Conservation (phyloP, 768 basidiomycete species). For the Boletellus ananas region DNA sequence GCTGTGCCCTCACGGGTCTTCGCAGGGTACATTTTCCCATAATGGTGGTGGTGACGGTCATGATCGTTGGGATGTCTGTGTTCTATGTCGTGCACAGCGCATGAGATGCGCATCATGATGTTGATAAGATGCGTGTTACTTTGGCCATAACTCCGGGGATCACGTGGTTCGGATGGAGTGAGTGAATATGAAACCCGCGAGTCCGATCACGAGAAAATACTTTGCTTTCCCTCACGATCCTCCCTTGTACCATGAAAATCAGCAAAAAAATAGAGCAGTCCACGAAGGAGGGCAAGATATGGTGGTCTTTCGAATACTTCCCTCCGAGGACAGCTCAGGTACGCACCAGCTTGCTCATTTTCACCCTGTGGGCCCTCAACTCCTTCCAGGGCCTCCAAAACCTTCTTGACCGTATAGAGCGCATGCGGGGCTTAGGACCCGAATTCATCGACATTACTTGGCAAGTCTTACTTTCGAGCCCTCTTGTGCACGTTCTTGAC, state of each 20-base stretch:
- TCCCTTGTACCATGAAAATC: slow-evolving; percentile 70
- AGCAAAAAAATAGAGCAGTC: slow-evolving; percentile 90
- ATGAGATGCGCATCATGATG: slow-evolving; percentile 7
- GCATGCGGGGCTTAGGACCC: slow-evolving; percentile 92
- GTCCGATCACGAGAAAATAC: slow-evolving; percentile 24
- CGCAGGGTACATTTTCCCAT: slow-evolving; percentile 49
- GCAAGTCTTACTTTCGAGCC: slow-evolving; percentile 35
- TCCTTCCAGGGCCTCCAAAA: slow-evolving; percentile 62
- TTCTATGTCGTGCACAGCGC: slow-evolving; percentile 39
- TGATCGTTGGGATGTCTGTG: slow-evolving; percentile 51
- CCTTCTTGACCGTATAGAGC: slow-evolving; percentile 95
- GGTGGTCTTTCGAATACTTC: slow-evolving; percentile 99
- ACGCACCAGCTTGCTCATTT: slow-evolving; percentile 10
- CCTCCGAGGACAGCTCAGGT: slow-evolving; percentile 95
- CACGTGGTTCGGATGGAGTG: slow-evolving; percentile 17
- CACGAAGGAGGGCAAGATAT: slow-evolving; percentile 77
- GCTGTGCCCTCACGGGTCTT: slow-evolving; percentile 1
- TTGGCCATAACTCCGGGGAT: background rate
- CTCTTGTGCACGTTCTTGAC: slow-evolving; percentile 1
- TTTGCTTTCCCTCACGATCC: slow-evolving; percentile 14
- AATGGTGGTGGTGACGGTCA: slow-evolving; percentile 45
- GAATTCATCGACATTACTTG: slow-evolving; percentile 99
- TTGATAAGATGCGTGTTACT: background rate
- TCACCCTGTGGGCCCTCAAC: background rate
- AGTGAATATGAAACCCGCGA: slow-evolving; percentile 2